phyloP scores from a whole-genome alignment of 2,329 filamentous ascomycete genomes.

The Colletotrichum cuscutae region DNA sequence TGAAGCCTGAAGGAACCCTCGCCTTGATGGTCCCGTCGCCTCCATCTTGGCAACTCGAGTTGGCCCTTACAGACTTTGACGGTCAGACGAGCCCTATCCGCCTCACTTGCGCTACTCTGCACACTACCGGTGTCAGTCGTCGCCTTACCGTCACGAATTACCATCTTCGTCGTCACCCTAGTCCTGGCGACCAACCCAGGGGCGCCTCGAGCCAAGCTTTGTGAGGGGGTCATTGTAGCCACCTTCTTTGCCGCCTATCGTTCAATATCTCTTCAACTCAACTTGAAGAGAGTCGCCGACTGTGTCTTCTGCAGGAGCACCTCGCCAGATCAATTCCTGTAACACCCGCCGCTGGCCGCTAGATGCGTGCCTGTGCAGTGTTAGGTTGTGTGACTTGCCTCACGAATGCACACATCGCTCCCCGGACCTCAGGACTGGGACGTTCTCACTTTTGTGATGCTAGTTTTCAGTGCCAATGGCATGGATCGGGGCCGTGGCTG shows the following conservation, averaged over 20 bases:
- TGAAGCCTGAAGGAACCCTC: background rate
- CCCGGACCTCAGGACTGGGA: background rate
- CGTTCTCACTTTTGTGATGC: background rate
- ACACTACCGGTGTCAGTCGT: background rate
- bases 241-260: background rate
- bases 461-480: background rate
- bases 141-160: background rate
- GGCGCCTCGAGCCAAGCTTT: background rate
- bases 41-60: background rate
- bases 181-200: background rate
- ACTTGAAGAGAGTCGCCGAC: background rate
- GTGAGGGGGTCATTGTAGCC: conserved; percentile 5
- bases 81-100: background rate
- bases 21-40: no score
- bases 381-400: background rate
- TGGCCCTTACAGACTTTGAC: background rate
- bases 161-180: background rate
- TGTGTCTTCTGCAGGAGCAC: background rate
- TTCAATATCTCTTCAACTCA: background rate
- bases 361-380: background rate
- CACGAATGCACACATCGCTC: background rate
- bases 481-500: background rate
- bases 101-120: background rate
- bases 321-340: conserved; percentile 7
- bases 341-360: conserved; percentile 13